Conservation (phyloP, 2,329 filamentous ascomycete genomes). For the Colletotrichum sp. region DNA sequence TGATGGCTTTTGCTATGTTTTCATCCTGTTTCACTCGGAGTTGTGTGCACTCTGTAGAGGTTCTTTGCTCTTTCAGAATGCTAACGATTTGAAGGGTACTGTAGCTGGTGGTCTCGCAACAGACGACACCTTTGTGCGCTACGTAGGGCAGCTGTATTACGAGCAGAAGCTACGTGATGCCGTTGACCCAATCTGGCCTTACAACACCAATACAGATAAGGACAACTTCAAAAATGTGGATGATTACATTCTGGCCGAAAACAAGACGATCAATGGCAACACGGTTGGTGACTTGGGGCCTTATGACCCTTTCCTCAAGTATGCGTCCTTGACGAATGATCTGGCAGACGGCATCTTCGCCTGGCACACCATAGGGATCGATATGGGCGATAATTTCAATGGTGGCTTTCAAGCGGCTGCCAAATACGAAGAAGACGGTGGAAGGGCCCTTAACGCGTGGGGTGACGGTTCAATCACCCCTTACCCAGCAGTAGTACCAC, state of each 20-base stretch:
- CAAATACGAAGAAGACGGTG: background rate
- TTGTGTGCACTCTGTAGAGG: background rate
- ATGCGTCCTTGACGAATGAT: constrained; percentile 59
- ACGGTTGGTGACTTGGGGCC: constrained; percentile 26
- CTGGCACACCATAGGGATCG: constrained; percentile 38
- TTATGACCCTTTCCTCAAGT: constrained; percentile 58
- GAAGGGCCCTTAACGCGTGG: background rate
- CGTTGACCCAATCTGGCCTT: constrained; percentile 56
- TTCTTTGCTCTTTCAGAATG: background rate
- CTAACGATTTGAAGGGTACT: background rate
- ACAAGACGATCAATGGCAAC: constrained; percentile 19
- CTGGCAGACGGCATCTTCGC: constrained; percentile 57
- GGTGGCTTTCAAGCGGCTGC: background rate
- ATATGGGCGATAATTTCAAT: background rate
- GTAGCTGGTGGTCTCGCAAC: background rate
- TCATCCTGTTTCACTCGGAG: constrained; percentile 42
- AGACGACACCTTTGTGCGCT: background rate
- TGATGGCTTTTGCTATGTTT: constrained; percentile 31
- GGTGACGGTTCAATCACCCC: background rate
- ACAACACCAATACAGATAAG: constrained; percentile 43
- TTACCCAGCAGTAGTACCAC: background rate
- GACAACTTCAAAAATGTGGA: background rate
- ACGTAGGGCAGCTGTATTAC: constrained; percentile 69
- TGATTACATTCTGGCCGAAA: constrained; percentile 45
- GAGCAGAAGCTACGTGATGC: constrained; percentile 60